Evolutionary conservation across 345 rosid species (phyloP).

Genomic region (Eucalyptus fibrosa): DNA sequence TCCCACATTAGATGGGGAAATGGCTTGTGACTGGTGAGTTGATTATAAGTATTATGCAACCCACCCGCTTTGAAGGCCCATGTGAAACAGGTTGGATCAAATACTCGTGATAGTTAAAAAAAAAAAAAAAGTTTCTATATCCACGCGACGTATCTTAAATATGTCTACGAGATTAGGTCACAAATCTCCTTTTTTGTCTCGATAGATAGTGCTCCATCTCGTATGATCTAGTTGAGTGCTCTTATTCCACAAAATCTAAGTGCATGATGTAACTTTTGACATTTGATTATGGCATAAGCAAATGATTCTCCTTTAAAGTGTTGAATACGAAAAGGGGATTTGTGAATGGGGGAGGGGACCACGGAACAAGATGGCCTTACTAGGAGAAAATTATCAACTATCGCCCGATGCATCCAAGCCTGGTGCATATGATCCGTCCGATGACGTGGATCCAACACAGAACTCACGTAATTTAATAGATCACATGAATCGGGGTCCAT

Average conservation of each 20-base stretch:
- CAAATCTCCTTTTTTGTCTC: background rate
- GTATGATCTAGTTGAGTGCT: background rate
- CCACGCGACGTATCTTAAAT: background rate
- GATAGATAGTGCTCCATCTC: background rate
- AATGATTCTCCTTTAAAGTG: background rate
- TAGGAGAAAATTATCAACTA: background rate
- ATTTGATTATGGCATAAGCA: background rate
- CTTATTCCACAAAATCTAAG: background rate
- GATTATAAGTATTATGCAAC: background rate
- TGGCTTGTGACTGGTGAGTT: background rate
- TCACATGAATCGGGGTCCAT: background rate
- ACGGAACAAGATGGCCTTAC: background rate
- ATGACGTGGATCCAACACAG: background rate
- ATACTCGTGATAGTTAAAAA: background rate
- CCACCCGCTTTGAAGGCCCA: background rate
- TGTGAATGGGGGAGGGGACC: background rate
- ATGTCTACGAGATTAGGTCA: background rate
- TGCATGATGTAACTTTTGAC: background rate
- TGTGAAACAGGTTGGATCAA: background rate
- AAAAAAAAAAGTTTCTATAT: accelerated
- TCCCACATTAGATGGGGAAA: background rate
- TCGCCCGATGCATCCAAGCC: background rate
- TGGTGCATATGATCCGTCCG: background rate
- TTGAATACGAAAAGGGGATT: background rate
- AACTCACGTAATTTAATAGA: background rate